phyloP scores from a whole-genome alignment of 2,329 filamentous ascomycete genomes.

The Monosporascus sp. region DNA sequence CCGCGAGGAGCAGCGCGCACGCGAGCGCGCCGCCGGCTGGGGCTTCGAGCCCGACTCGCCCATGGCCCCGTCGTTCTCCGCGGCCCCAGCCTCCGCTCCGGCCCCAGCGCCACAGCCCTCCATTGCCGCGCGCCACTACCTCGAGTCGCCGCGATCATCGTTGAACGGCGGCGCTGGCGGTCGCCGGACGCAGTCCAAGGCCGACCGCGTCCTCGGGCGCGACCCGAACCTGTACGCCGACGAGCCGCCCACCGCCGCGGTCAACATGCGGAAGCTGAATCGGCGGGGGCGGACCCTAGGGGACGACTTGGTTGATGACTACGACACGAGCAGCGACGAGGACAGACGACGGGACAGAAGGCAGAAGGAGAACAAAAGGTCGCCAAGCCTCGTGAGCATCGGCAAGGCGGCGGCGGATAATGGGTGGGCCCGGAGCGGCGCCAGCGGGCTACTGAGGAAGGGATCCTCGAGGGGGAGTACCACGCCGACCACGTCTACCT shows the following conservation, averaged over 20 bases:
- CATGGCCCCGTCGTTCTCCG: slow-evolving; percentile 11
- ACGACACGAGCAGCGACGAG: slow-evolving; percentile 21
- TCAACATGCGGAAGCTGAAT: slow-evolving; percentile 44
- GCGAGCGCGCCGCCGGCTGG: slow-evolving; percentile 66
- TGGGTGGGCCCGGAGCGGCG: slow-evolving; percentile 31
- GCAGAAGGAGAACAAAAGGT: slow-evolving; percentile 39
- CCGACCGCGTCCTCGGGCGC: slow-evolving; percentile 53
- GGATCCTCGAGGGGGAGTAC: slow-evolving; percentile 8
- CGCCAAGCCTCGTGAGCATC: slow-evolving; percentile 39
- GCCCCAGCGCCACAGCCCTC: slow-evolving; percentile 11
- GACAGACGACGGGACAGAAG: slow-evolving; percentile 32
- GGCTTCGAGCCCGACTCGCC: slow-evolving; percentile 36
- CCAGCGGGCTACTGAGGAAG: slow-evolving; percentile 28
- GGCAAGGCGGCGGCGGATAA: slow-evolving; percentile 8
- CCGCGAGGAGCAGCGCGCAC: slow-evolving; percentile 53
- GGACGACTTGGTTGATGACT: slow-evolving; percentile 33
- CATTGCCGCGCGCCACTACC: slow-evolving; percentile 31
- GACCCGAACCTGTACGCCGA: slow-evolving; percentile 53
- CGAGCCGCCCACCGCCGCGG: slow-evolving; percentile 34
- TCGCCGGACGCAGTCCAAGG: slow-evolving; percentile 46
- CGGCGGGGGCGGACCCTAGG: slow-evolving; percentile 38
- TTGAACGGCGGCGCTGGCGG: slow-evolving; percentile 15
- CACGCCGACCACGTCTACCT: not conserved
- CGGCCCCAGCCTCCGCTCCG: slow-evolving; percentile 12
- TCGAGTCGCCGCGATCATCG: slow-evolving; percentile 12